Evolutionary conservation across 768 basidiomycete species (phyloP), one percentile per base, ranked within the genome.

Genomic region (Pholiota microspora): DNA sequence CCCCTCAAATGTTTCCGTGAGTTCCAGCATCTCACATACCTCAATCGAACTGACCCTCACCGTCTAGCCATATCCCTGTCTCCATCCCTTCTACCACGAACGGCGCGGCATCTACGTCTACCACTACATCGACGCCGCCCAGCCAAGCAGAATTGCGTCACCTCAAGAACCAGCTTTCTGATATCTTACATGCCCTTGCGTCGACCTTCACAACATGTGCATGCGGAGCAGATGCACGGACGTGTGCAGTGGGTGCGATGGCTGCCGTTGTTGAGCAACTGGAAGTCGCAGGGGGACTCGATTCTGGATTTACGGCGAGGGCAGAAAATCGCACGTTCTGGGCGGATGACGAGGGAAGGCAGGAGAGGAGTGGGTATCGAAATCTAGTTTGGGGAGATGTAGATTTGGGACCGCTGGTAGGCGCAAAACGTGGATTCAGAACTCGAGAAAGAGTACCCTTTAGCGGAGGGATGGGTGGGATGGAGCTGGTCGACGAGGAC

Each of bases 151-250:
- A 81, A 49, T 59, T 82, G 21, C 64, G 72, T 16, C 80, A 83
- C 56, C 75, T 88, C 13, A 83, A 82, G 34, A 70, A 78, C 25
- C 88, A 89, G 61, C 82, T 89, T 71, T 77, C 85, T 0, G 82
- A 84, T 23, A 84, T 89, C 64, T 77, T 90, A 0, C 86, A 89
- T 51, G 77, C 85, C 5, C 77, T 90, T 49, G 74, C 81, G 6
- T 84, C 83, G 15, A 87, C 85, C 0, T 90, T 89, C 62, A 84
- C 85, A 3, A 85, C 85, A 0, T 90, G 88, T 51, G 88, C 88
- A 0, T 90, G 88, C 58, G 88, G 88, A 5, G 73, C 79, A 8
- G 74, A 74, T 4, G 77, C 85, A 3, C 74, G 73, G 28, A 82
- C 86, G 49, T 91, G 89, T 60, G 86, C 82, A 2, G 66, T 87